Conservation (phyloP, 225 moss, liverwort and hornwort species). For the Asterella californica region DNA sequence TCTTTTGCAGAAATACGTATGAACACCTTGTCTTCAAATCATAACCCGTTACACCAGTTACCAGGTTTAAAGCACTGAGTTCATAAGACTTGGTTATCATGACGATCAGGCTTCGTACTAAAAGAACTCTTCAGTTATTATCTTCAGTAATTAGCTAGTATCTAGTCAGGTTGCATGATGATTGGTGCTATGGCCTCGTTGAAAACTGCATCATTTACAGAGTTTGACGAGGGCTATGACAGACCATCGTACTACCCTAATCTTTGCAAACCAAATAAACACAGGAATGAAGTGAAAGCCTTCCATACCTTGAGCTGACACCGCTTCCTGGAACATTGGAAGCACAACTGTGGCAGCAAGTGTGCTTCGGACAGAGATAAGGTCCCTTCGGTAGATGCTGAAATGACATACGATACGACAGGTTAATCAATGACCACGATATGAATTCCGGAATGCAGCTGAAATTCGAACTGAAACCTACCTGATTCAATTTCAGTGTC, state of each 20-base stretch:
- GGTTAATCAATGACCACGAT: not conserved
- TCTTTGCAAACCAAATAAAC: not conserved
- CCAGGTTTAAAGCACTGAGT: no score
- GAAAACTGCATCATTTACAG: no score
- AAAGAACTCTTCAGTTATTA: no score
- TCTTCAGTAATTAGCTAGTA: no score
- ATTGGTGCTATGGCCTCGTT: no score
- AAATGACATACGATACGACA: slow-evolving; percentile 12
- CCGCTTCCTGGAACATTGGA: slow-evolving; percentile 91
- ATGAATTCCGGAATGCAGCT: not conserved
- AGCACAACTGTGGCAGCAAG: slow-evolving; percentile 75
- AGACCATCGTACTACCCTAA: not conserved
- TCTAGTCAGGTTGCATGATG: no score
- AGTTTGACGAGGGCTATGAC: not conserved
- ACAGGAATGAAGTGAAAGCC: not conserved
- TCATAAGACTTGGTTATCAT: no score
- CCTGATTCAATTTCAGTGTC: not conserved
- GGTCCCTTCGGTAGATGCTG: slow-evolving; percentile 93
- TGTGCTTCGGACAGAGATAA: slow-evolving; percentile 86
- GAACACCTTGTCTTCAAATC: no score
- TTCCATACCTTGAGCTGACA: slow-evolving; percentile 71
- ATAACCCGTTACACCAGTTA: no score
- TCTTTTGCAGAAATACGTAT: no score
- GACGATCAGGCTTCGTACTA: no score
- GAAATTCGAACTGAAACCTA: not conserved